Conservation (phyloP, 495 filamentous ascomycete genomes). For the Aspergillus steynii region DNA sequence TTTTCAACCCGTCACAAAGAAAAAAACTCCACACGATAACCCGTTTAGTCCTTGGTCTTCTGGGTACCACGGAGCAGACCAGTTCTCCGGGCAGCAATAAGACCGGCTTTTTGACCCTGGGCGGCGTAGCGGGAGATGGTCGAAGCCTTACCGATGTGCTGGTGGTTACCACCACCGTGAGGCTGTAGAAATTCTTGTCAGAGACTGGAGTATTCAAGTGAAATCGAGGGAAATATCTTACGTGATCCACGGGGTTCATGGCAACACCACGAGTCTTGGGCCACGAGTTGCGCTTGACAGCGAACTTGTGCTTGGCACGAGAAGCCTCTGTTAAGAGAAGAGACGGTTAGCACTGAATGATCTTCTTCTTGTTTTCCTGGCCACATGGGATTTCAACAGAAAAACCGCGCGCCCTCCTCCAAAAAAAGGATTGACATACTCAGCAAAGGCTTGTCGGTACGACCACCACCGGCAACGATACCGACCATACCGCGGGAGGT, state of each 20-base stretch:
- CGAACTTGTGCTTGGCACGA: constrained; percentile 98
- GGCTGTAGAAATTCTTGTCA: constrained; percentile 56
- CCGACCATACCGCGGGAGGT: constrained; percentile 95
- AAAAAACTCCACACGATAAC: constrained; percentile 45
- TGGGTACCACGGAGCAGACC: constrained; percentile 99
- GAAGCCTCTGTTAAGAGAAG: constrained; percentile 66
- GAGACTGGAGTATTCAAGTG: constrained; percentile 12
- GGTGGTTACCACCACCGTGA: constrained; percentile 99
- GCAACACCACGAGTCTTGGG: constrained; percentile 99
- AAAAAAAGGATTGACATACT: constrained; percentile 40
- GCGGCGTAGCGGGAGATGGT: constrained; percentile 97
- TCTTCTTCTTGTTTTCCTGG: not conserved
- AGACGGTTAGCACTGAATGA: constrained; percentile 35
- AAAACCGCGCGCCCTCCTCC: no score
- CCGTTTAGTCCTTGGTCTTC: constrained; percentile 86
- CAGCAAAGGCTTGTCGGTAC: constrained; percentile 98
- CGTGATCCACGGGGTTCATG: constrained; percentile 99
- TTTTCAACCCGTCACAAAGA: constrained; percentile 53
- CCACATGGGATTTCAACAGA: no score
- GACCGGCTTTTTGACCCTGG: constrained; percentile 99
- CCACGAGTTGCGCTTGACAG: constrained; percentile 99
- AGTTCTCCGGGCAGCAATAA: constrained; percentile 97
- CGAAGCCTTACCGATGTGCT: constrained; percentile 99
- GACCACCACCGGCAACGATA: constrained; percentile 97
- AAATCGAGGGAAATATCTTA: constrained; percentile 40